Evolutionary conservation across 2,329 filamentous ascomycete genomes (phyloP).

Genomic region (Didymella pomorum): DNA sequence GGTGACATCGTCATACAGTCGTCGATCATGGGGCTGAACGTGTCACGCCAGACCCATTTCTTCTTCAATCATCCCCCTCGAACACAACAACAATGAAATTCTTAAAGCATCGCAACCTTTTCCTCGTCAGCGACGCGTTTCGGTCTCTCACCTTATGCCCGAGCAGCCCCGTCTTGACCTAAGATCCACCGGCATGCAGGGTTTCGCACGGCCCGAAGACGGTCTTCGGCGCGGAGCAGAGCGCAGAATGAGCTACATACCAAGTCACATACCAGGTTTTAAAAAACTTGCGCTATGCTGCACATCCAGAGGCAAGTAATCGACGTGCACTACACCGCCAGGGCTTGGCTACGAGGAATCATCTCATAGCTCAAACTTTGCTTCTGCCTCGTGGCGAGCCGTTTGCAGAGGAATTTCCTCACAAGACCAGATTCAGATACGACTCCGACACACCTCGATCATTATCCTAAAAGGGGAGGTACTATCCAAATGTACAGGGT

Average conservation of each 20-base stretch:
- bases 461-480: not conserved
- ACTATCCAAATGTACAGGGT: not conserved
- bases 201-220: not conserved
- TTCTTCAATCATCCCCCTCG: not conserved
- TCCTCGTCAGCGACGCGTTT: not conserved
- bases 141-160: not conserved
- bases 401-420: not conserved
- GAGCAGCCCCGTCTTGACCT: not conserved
- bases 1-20: slow-evolving; percentile 8
- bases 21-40: slow-evolving; percentile 10
- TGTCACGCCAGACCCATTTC: slow-evolving; percentile 10
- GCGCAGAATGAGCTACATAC: not conserved
- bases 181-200: slow-evolving; percentile 1
- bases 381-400: not conserved
- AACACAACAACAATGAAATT: no score
- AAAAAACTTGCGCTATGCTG: not conserved
- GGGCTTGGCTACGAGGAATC: not conserved
- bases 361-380: not conserved
- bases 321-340: not conserved
- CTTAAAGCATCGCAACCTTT: not conserved
- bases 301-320: not conserved
- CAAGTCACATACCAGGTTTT: not conserved
- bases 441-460: not conserved
- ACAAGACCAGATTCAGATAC: not conserved
- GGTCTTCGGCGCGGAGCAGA: slow-evolving; percentile 1